Evolutionary conservation across 2,329 filamentous ascomycete genomes (phyloP).

Genomic region (Penicillium sp.): DNA sequence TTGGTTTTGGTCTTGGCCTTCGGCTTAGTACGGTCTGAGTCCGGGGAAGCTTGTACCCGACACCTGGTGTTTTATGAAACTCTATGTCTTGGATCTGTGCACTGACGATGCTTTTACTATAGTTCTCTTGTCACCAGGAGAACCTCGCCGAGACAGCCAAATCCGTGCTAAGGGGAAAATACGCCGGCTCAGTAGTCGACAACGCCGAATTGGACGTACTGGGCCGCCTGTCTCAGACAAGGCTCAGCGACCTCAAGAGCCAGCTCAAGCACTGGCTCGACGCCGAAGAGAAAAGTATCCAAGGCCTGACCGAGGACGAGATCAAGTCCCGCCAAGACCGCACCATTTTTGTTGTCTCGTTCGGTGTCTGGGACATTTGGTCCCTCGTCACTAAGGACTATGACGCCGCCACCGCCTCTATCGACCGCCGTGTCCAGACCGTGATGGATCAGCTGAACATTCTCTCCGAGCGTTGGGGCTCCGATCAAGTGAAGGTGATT

Average conservation of each 20-base stretch:
- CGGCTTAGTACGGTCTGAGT: neutral
- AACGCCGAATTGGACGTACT: conserved; percentile 31
- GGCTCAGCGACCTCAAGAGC: conserved; percentile 36
- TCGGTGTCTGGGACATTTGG: conserved; percentile 44
- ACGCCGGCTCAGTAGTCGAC: conserved; percentile 35
- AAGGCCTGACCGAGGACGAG: conserved; percentile 22
- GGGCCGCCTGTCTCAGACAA: conserved; percentile 26
- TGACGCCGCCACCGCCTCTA: conserved; percentile 24
- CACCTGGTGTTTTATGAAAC: neutral
- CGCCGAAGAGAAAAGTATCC: conserved; percentile 30
- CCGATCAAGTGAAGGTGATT: conserved; percentile 36
- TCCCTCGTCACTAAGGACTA: conserved; percentile 31
- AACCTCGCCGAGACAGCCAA: conserved; percentile 33
- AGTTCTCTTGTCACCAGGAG: conserved; percentile 38
- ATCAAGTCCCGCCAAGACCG: conserved; percentile 27
- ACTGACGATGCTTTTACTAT: neutral
- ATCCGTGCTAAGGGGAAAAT: conserved; percentile 22
- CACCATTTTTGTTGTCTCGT: conserved; percentile 39
- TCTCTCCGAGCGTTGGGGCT: conserved; percentile 30
- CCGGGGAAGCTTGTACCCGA: conserved; percentile 1
- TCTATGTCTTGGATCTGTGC: neutral
- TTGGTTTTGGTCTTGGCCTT: neutral
- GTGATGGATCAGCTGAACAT: conserved; percentile 35
- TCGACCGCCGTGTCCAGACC: conserved; percentile 33
- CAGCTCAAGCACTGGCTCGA: conserved; percentile 39